Evolutionary conservation across 371 early-diverging fungal species (phyloP).

Genomic region (Dinochytrium kinnereticum): DNA sequence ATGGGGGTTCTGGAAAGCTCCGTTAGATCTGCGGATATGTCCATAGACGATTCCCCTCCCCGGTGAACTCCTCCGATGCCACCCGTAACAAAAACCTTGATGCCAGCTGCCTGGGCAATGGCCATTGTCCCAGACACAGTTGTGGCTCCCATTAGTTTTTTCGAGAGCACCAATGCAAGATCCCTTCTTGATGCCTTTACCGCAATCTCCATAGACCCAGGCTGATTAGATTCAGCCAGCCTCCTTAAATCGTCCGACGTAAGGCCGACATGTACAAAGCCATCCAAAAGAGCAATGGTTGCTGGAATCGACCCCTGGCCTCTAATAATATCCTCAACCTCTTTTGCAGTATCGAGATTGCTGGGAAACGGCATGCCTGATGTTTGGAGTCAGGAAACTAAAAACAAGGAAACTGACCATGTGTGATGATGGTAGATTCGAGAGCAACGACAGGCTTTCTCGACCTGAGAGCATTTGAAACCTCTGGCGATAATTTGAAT

Average conservation of each 20-base stretch:
- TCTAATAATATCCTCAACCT: conserved; percentile 77
- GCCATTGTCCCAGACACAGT: conserved; percentile 92
- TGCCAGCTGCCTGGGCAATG: conserved; percentile 82
- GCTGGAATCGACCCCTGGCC: conserved; percentile 82
- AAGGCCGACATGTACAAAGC: conserved; percentile 78
- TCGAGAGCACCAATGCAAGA: conserved; percentile 73
- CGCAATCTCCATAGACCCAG: conserved; percentile 19
- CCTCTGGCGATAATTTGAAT: conserved; percentile 37
- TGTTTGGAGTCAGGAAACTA: neutral
- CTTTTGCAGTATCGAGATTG: conserved; percentile 82
- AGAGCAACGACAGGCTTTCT: conserved; percentile 86
- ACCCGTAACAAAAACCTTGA: conserved; percentile 91
- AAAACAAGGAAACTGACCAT: too few relatives aligned
- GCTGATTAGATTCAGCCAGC: conserved; percentile 58
- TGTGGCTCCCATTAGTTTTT: conserved; percentile 54
- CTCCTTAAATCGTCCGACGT: conserved; percentile 57
- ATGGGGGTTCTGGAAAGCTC: conserved; percentile 92
- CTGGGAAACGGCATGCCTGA: conserved; percentile 92
- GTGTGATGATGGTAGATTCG: conserved; percentile 90
- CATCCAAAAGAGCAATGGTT: conserved; percentile 88
- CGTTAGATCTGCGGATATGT: conserved; percentile 90
- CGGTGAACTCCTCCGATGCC: conserved; percentile 97
- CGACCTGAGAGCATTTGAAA: conserved; percentile 64
- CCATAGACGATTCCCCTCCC: conserved; percentile 77
- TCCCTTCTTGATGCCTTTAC: conserved; percentile 87